Evolutionary conservation across 148 eudicot species (phyloP).

Genomic region (Salicornia ramosissima): DNA sequence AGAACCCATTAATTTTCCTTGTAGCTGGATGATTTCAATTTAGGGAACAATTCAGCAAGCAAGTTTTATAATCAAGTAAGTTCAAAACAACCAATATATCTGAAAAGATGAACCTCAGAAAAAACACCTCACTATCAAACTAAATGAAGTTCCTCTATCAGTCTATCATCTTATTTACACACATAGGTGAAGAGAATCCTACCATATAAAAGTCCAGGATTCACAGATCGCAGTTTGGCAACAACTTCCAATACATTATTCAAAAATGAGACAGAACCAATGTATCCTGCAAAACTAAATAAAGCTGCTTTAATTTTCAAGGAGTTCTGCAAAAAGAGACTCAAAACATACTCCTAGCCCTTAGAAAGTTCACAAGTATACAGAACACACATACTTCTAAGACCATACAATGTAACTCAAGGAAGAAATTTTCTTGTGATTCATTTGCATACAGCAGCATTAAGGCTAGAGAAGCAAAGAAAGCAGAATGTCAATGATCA

Average conservation of each 20-base stretch:
- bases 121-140: no score
- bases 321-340: neutral
- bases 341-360: neutral
- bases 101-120: conserved; percentile 3
- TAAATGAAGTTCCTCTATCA: no score
- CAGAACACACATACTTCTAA: neutral
- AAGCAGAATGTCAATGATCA: neutral
- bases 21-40: neutral
- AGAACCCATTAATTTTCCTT: neutral
- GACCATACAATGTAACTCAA: neutral
- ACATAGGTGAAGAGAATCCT: conserved; percentile 23
- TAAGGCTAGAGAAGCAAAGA: neutral
- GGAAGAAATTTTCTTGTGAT: neutral
- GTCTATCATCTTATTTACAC: no score
- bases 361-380: neutral
- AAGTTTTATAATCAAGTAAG: no score
- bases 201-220: conserved; percentile 91
- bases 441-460: neutral
- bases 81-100: no score
- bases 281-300: conserved; percentile 67
- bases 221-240: conserved; percentile 71
- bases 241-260: conserved; percentile 74
- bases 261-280: conserved; percentile 91
- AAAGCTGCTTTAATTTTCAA: neutral
- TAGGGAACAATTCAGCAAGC: no score